phyloP scores from a whole-genome alignment of 148 eudicot species.

The Heliosperma pusillum region DNA sequence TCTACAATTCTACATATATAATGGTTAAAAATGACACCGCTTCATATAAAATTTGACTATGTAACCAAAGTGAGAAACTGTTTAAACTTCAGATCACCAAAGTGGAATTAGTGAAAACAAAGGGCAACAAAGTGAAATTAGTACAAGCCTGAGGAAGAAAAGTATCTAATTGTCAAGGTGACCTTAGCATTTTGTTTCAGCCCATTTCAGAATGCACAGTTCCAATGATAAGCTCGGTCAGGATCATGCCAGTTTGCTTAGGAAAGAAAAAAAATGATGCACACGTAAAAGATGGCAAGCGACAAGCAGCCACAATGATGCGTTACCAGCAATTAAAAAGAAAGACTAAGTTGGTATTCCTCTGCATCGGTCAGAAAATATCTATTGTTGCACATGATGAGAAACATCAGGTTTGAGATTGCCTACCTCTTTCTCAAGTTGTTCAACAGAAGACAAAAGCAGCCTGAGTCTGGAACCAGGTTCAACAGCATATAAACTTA shows the following conservation, averaged over 20 bases:
- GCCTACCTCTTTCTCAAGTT: slow-evolving; percentile 88
- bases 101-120: no score
- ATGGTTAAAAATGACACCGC: no score
- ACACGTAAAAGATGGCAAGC: neutral
- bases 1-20: no score
- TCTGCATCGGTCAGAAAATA: neutral
- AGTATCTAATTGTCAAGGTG: neutral
- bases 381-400: neutral
- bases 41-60: no score
- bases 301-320: neutral
- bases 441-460: slow-evolving; percentile 67
- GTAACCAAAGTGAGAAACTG: no score
- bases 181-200: neutral
- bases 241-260: neutral
- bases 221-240: neutral
- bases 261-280: neutral
- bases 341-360: neutral
- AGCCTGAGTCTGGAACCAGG: slow-evolving; percentile 71
- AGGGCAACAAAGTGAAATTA: no score
- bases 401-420: neutral
- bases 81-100: no score
- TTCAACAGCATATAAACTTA: slow-evolving; percentile 75
- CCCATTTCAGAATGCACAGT: neutral
- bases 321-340: neutral
- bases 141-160: no score